phyloP scores from a whole-genome alignment of 1,284 basidiomycete species.

The Trametes polyzona region DNA sequence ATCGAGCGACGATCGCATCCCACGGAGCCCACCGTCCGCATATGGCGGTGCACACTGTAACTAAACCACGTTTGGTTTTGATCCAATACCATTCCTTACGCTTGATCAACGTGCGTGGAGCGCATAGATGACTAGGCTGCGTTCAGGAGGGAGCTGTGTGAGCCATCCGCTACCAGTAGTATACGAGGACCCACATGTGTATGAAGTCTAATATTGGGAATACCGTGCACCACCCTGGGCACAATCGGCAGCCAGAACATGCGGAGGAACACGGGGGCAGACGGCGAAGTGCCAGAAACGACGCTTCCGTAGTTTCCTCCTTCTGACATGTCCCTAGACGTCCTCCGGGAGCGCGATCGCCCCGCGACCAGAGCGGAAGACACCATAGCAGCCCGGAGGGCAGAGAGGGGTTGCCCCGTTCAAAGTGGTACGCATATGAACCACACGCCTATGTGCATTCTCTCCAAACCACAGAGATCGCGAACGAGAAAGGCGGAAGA shows the following conservation, averaged over 20 bases:
- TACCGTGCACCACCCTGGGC: background rate
- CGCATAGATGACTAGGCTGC: background rate
- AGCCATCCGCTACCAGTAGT: no score
- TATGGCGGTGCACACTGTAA: no score
- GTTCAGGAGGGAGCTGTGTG: background rate
- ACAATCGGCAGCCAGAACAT: slow-evolving; percentile 8
- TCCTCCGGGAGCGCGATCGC: background rate
- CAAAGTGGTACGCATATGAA: no score
- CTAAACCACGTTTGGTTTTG: no score
- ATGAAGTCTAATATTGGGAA: background rate
- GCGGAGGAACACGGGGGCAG: slow-evolving; percentile 11
- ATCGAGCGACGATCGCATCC: no score
- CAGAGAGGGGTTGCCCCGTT: background rate
- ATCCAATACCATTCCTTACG: no score
- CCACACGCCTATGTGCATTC: no score
- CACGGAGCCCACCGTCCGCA: no score
- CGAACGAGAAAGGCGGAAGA: no score
- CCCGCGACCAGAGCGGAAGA: slow-evolving; percentile 3
- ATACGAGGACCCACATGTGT: no score
- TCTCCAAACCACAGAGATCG: no score
- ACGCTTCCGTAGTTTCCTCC: slow-evolving; percentile 16
- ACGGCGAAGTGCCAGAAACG: slow-evolving; percentile 21
- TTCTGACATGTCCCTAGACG: no score
- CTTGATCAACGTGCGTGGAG: background rate
- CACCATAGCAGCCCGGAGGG: slow-evolving; percentile 3